Conservation (phyloP, 306 rosid genomes). For the Rosa chinensis region DNA sequence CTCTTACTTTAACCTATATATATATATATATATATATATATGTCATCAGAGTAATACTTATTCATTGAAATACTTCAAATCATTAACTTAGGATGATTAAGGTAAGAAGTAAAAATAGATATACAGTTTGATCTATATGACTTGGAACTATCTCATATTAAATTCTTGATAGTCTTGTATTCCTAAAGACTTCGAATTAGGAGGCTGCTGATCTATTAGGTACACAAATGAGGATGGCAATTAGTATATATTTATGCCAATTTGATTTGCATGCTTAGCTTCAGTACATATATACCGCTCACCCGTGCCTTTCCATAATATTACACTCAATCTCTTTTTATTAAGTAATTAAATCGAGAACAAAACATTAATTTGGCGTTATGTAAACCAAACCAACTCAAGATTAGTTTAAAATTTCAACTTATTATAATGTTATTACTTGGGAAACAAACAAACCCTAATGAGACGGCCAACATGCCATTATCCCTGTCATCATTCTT, state of each 20-base stretch:
- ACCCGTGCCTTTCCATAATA: constrained; percentile 13
- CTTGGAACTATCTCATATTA: background rate
- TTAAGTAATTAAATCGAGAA: constrained; percentile 2
- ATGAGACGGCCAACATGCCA: constrained; percentile 38
- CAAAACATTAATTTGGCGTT: background rate
- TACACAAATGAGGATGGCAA: background rate
- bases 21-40: background rate
- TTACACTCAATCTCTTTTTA: constrained; percentile 10
- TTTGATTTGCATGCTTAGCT: constrained; percentile 10
- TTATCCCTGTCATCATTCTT: constrained; percentile 31
- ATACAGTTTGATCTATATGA: background rate
- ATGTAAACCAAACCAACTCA: background rate
- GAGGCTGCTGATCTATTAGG: background rate
- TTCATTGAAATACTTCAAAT: background rate
- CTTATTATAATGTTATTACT: background rate
- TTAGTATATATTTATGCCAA: background rate
- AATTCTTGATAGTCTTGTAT: background rate
- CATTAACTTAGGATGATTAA: background rate
- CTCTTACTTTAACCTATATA: background rate
- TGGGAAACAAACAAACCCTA: constrained; percentile 33
- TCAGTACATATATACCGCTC: background rate
- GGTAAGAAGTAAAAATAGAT: background rate
- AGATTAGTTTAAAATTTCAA: background rate
- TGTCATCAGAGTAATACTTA: background rate
- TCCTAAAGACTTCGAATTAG: background rate